Percentiles rank a stretch among this genome's conserved stretches.
Evolutionary conservation across 257 asterid genomes (phyloP).

Genomic region (Nicotiana tomentosiformis): DNA sequence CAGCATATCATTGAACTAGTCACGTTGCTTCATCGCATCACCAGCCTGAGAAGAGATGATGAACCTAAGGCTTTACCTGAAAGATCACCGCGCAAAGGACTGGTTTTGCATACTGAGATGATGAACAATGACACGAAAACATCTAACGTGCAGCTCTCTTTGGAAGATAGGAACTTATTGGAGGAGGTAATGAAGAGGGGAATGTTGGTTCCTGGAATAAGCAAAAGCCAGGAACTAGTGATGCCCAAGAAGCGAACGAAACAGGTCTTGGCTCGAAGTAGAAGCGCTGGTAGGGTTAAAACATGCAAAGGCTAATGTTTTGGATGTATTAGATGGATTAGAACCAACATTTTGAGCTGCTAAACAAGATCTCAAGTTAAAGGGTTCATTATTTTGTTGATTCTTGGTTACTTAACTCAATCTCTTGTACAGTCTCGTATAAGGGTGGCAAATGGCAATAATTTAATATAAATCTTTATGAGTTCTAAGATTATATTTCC

Average conservation of each 20-base stretch:
- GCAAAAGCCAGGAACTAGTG: conserved; percentile 82
- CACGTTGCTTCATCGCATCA: conserved; percentile 75
- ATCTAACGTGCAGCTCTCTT: conserved; percentile 32
- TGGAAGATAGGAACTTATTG: conserved; percentile 61
- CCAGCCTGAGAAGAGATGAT: conserved; percentile 50
- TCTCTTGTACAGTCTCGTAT: not conserved
- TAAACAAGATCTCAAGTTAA: conserved; percentile 4
- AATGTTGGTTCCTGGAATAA: conserved; percentile 48
- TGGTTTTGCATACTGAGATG: conserved; percentile 4
- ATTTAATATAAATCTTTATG: not conserved
- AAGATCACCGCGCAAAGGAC: conserved; percentile 51
- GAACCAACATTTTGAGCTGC: conserved; percentile 42
- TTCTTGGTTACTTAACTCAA: not conserved
- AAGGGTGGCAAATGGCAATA: not conserved
- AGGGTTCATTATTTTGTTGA: not conserved
- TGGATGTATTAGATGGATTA: conserved; percentile 81
- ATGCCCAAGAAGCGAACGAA: conserved; percentile 29
- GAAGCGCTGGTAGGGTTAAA: conserved; percentile 53
- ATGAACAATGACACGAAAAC: not conserved
- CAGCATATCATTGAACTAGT: conserved; percentile 61
- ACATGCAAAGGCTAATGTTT: conserved; percentile 36
- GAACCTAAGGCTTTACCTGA: conserved; percentile 37
- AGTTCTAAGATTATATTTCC: not conserved
- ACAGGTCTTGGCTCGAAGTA: conserved; percentile 46
- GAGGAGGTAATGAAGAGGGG: conserved; percentile 67